phyloP scores from a whole-genome alignment of 129 eudicot genomes.

The Artemisia annua region DNA sequence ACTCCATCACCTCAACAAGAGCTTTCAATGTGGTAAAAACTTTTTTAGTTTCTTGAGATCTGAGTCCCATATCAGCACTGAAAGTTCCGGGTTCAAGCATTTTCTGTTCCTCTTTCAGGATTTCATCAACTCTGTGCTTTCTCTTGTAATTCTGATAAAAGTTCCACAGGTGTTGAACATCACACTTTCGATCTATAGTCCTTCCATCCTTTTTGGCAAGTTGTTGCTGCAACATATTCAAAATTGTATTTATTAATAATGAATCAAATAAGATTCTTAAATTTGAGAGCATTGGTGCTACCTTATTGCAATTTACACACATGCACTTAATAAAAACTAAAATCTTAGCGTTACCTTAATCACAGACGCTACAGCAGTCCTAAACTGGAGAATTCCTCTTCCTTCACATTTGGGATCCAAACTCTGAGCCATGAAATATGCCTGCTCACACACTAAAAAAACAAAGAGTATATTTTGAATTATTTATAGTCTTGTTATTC shows the following conservation, averaged over 20 bases:
- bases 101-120: slow-evolving; percentile 66
- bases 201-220: slow-evolving; percentile 84
- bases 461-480: too few relatives aligned
- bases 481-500: too few relatives aligned
- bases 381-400: slow-evolving; percentile 95
- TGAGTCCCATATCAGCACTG: slow-evolving; percentile 59
- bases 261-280: background rate
- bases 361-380: slow-evolving; percentile 89
- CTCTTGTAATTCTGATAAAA: slow-evolving; percentile 77
- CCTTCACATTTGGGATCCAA: slow-evolving; percentile 93
- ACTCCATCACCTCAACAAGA: slow-evolving; percentile 90
- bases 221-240: slow-evolving; percentile 66
- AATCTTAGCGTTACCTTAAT: slow-evolving; percentile 63
- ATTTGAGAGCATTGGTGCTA: background rate
- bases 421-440: slow-evolving; percentile 71
- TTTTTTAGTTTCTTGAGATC: slow-evolving; percentile 63
- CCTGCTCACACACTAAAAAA: background rate
- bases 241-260: background rate
- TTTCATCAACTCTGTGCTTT: slow-evolving; percentile 77
- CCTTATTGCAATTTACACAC: background rate
- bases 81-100: slow-evolving; percentile 90
- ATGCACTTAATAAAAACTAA: slow-evolving; percentile 14
- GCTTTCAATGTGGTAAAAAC: slow-evolving; percentile 92
- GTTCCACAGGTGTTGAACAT: slow-evolving; percentile 83
- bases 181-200: slow-evolving; percentile 73